Conservation (phyloP, 148 eudicot species). For the Limonium bicolor region DNA sequence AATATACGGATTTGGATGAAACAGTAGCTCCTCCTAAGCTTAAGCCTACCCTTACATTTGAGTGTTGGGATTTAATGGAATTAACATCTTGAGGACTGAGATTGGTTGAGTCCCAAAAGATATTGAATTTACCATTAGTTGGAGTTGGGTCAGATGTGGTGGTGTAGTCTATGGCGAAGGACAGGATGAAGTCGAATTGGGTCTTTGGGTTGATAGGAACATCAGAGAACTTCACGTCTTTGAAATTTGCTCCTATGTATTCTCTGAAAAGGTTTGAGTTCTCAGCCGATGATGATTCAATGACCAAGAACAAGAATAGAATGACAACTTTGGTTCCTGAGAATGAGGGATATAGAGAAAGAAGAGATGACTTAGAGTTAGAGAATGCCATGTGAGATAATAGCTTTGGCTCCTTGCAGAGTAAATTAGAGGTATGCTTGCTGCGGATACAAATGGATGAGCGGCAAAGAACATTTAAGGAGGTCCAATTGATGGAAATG, state of each 20-base stretch:
- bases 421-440: too few species aligned
- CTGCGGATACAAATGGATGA: too few species aligned
- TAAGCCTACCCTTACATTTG: conserved; percentile 25
- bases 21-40: conserved; percentile 37
- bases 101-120: conserved; percentile 32
- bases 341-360: too few species aligned
- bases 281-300: conserved; percentile 11
- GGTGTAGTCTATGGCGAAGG: conserved; percentile 53
- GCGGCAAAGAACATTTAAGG: too few species aligned
- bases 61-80: conserved; percentile 15
- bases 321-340: too few species aligned
- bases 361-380: too few species aligned
- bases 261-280: conserved; percentile 37
- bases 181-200: conserved; percentile 38
- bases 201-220: conserved; percentile 37
- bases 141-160: conserved; percentile 28
- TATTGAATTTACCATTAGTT: conserved; percentile 35
- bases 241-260: conserved; percentile 48
- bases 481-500: too few species aligned
- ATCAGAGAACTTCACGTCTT: conserved; percentile 25
- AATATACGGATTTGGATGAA: conserved; percentile 13
- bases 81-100: conserved; percentile 20
- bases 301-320: too few species aligned
- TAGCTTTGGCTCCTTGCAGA: too few species aligned
- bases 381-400: too few species aligned